Percentiles rank a stretch among this genome's conserved stretches.
Conservation (phyloP, 2,329 filamentous ascomycete species). For the Fusarium clavum region DNA sequence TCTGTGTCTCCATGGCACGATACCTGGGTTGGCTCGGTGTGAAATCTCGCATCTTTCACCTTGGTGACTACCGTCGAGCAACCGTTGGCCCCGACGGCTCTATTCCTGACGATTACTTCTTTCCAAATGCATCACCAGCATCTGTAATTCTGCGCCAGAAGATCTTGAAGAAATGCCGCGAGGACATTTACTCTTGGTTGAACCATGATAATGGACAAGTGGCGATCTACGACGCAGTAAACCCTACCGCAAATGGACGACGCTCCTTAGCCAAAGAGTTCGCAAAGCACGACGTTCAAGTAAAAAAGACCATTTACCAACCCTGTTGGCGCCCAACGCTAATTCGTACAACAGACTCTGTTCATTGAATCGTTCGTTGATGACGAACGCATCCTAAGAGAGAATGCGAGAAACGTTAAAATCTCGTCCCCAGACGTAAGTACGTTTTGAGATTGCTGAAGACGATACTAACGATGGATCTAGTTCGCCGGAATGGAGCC, state of each 20-base stretch:
- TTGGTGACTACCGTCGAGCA: constrained; percentile 94
- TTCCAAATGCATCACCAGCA: constrained; percentile 89
- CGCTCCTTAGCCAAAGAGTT: constrained; percentile 93
- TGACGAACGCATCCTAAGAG: constrained; percentile 91
- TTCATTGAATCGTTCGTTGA: constrained; percentile 98
- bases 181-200: constrained; percentile 96
- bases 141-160: constrained; percentile 96
- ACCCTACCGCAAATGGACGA: constrained; percentile 85
- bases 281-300: constrained; percentile 95
- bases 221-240: constrained; percentile 98
- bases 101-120: constrained; percentile 97
- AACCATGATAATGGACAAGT: constrained; percentile 98
- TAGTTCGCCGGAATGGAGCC: constrained; percentile 92
- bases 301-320: constrained; percentile 50
- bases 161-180: constrained; percentile 95
- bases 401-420: constrained; percentile 97
- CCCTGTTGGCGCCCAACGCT: neutral
- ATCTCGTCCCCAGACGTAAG: constrained; percentile 94
- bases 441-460: constrained; percentile 5
- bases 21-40: constrained; percentile 98
- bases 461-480: constrained; percentile 5
- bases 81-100: constrained; percentile 86
- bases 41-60: constrained; percentile 96
- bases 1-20: constrained; percentile 92
- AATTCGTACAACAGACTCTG: constrained; percentile 71